A percentile compares a stretch with the other conserved stretches of the same genome.
These are phyloP conservation scores for Chalciporus pseudorubinellus DNA, from an alignment of 768 basidiomycete genomes.

Conservation along the genomic window DNA sequence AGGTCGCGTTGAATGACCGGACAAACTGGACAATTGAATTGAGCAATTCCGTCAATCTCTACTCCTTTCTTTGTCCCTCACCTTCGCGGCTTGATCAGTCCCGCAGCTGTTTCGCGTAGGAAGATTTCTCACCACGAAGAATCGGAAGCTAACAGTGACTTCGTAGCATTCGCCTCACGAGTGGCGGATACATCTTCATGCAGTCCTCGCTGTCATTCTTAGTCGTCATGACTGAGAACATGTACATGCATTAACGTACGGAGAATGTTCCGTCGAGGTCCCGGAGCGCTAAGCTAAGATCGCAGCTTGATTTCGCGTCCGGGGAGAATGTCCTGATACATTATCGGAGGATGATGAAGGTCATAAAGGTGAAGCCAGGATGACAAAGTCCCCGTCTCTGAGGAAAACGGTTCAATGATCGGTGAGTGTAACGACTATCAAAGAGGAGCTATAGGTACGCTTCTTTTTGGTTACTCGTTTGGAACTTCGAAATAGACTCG, in stretches of 20 bases:
- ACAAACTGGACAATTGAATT: conserved; percentile 23
- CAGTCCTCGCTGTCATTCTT: conserved; percentile 14
- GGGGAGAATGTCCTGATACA: neutral
- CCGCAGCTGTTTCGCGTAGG: conserved; percentile 17
- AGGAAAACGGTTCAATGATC: no score
- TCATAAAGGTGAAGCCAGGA: no score
- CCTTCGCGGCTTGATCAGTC: conserved; percentile 6
- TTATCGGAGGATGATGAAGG: neutral
- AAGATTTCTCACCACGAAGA: neutral
- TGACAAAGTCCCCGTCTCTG: no score
- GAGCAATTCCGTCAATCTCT: neutral
- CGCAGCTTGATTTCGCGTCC: neutral
- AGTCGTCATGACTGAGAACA: conserved; percentile 16
- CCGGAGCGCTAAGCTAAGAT: no score
- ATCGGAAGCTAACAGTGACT: conserved; percentile 1
- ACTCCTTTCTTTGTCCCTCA: neutral
- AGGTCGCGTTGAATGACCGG: conserved; percentile 10
- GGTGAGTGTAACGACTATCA: no score
- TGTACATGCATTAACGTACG: conserved; percentile 7
- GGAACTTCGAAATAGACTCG: no score
- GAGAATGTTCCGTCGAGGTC: neutral
- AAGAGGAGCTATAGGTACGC: no score
- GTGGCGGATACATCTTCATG: conserved; percentile 7
- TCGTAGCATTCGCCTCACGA: conserved; percentile 19
- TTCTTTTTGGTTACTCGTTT: no score